These are phyloP conservation scores for Phytophthora tubulina DNA, from an alignment of 352 stramenopile genomes.

Conservation along the genomic window DNA sequence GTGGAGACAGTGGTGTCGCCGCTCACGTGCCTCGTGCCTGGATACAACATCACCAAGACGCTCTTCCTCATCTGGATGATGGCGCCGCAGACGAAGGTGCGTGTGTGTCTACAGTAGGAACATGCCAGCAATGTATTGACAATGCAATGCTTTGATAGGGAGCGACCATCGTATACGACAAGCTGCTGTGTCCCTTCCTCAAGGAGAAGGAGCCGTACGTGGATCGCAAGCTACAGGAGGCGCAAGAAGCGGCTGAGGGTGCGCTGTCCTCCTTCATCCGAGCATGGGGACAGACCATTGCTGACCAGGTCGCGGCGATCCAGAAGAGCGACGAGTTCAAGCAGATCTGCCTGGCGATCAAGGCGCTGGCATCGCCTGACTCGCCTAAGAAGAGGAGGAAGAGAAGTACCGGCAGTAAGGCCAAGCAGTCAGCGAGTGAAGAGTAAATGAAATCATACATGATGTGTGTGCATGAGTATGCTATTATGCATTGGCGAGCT, in stretches of 20 bases:
- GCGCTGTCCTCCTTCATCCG: conserved; percentile 60
- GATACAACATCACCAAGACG: conserved; percentile 96
- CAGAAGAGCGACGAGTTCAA: conserved; percentile 67
- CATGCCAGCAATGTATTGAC: conserved; percentile 6
- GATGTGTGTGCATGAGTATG: conserved; percentile 35
- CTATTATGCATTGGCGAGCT: conserved; percentile 37
- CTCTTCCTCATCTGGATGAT: conserved; percentile 97
- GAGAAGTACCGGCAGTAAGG: conserved; percentile 24
- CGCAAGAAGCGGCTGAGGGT: conserved; percentile 54
- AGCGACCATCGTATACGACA: conserved; percentile 74
- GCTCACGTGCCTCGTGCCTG: conserved; percentile 85
- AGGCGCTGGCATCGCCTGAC: conserved; percentile 29
- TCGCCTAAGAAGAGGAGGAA: conserved; percentile 38
- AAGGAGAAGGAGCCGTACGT: conserved; percentile 80
- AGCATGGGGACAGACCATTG: conserved; percentile 59
- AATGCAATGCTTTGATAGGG: conserved; percentile 38
- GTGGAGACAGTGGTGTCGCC: conserved; percentile 81
- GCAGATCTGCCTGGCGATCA: conserved; percentile 56
- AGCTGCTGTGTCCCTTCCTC: conserved; percentile 65
- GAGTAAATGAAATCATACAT: conserved; percentile 48
- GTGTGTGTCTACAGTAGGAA: conserved; percentile 16
- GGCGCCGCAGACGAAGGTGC: conserved; percentile 90
- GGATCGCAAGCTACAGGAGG: conserved; percentile 68
- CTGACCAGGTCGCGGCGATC: conserved; percentile 54
- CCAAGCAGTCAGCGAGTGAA: conserved; percentile 40